Percentiles rank a stretch among this genome's conserved stretches.
These are phyloP conservation scores for Paraglomus occultum DNA, from an alignment of 192 early-diverging fungal species.

Conservation along the genomic window DNA sequence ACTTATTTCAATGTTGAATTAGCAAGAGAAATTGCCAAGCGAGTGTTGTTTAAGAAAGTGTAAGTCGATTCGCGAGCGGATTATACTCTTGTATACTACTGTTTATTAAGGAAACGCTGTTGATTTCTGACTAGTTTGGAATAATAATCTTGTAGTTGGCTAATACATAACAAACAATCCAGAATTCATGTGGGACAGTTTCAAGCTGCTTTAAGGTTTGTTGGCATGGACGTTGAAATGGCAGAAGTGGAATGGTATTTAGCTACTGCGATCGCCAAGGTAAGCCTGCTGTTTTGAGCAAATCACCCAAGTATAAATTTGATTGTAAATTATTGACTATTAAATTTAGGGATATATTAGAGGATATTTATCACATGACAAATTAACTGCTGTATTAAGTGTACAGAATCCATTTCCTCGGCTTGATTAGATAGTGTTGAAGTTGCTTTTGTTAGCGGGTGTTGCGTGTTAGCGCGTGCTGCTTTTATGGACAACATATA, in stretches of 20 bases:
- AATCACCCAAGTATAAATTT: conserved; percentile 16
- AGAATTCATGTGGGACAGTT: conserved; percentile 57
- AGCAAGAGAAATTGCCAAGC: conserved; percentile 64
- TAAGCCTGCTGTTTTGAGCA: conserved; percentile 31
- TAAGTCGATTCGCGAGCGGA: conserved; percentile 41
- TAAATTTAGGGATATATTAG: conserved; percentile 70
- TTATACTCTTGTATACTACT: not conserved
- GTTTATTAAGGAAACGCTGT: not conserved
- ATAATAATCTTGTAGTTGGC: conserved; percentile 2
- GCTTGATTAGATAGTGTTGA: conserved; percentile 10
- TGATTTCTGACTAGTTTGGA: conserved; percentile 8
- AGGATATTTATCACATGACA: conserved; percentile 84
- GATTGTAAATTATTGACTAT: conserved; percentile 3
- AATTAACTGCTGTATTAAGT: conserved; percentile 71
- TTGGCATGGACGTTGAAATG: conserved; percentile 52
- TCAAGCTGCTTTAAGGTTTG: conserved; percentile 59
- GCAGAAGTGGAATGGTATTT: conserved; percentile 85
- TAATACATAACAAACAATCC: conserved; percentile 50
- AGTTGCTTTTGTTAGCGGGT: too few species aligned
- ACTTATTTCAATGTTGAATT: conserved; percentile 84
- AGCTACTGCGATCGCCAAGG: conserved; percentile 87
- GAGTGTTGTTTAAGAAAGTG: conserved; percentile 78
- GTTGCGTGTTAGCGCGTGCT: too few species aligned
- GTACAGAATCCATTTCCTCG: conserved; percentile 76
- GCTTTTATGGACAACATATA: too few species aligned